Percentiles rank a stretch among this genome's conserved stretches.
Conservation (phyloP, 805 yeast species). For the Wickerhamomyces bovis region DNA sequence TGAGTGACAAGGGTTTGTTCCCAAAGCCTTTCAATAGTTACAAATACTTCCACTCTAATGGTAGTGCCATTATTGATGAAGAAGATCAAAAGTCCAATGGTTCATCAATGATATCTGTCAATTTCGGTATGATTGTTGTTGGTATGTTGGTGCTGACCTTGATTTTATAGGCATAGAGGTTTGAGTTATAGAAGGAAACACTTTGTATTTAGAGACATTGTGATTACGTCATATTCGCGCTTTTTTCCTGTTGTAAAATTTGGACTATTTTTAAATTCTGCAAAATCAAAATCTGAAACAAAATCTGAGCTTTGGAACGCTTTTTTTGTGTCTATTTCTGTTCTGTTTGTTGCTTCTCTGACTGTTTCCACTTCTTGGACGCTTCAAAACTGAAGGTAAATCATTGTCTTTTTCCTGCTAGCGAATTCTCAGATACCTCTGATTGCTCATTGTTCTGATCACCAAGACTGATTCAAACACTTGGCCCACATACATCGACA, state of each 20-base stretch:
- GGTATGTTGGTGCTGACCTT: neutral
- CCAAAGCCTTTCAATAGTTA: slow-evolving; percentile 56
- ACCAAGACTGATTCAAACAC: neutral
- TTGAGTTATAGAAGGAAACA: neutral
- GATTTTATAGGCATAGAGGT: neutral
- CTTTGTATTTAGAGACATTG: too few relatives aligned
- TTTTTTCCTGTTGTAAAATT: neutral
- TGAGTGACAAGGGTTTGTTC: slow-evolving; percentile 45
- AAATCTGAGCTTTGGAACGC: neutral
- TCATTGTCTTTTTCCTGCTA: neutral
- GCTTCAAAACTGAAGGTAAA: neutral
- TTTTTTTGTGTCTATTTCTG: neutral
- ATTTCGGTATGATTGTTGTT: neutral
- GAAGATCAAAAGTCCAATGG: neutral
- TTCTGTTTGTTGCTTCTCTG: neutral
- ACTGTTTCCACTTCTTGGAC: neutral
- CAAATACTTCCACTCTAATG: slow-evolving; percentile 36
- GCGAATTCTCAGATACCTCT: neutral
- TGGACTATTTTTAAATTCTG: neutral
- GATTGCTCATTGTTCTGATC: neutral
- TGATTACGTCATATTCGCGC: neutral
- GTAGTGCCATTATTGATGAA: slow-evolving; percentile 7
- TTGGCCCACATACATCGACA: neutral
- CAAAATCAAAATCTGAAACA: too few relatives aligned
- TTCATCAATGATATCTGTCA: neutral